phyloP scores from a whole-genome alignment of 1,139 yeast species.

The Pichia sp. region DNA sequence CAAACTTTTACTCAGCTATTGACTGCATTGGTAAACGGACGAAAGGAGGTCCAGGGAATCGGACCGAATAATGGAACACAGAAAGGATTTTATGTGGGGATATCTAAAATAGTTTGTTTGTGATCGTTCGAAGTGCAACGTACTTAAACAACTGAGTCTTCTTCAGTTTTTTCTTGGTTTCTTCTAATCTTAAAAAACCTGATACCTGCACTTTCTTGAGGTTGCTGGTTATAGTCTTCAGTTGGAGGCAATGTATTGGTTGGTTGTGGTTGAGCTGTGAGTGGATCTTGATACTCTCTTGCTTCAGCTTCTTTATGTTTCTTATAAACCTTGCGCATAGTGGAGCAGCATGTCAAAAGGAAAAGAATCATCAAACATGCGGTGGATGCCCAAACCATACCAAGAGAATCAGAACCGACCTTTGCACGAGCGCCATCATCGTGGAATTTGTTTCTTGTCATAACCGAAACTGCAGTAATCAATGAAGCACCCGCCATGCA shows the following conservation, averaged over 20 bases:
- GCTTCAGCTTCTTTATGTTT: constrained; percentile 33
- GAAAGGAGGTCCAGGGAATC: no score
- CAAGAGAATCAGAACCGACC: constrained; percentile 53
- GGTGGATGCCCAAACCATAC: constrained; percentile 65
- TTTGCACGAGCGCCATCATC: constrained; percentile 35
- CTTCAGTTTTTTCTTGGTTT: constrained; percentile 27
- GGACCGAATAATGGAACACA: no score
- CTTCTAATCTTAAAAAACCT: constrained; percentile 74
- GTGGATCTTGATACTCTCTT: constrained; percentile 6
- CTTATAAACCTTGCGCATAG: constrained; percentile 40
- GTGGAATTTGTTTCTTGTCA: constrained; percentile 60
- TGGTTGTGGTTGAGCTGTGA: constrained; percentile 2
- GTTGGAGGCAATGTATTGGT: constrained; percentile 1
- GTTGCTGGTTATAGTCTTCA: constrained; percentile 12
- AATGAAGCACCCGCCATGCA: constrained; percentile 53
- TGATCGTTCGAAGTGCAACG: no score
- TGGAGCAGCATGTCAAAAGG: constrained; percentile 48
- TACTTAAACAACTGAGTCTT: constrained; percentile 22
- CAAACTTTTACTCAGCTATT: no score
- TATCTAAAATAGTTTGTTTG: no score
- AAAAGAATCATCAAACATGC: constrained; percentile 46
- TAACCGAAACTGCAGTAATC: constrained; percentile 60
- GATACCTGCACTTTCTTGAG: constrained; percentile 42
- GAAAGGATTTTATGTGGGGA: no score
- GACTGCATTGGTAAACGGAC: no score